Evolutionary conservation across 2,329 filamentous ascomycete genomes (phyloP), one percentile per base, ranked within the genome.

Genomic region (Monosporascus cannonballus): DNA sequence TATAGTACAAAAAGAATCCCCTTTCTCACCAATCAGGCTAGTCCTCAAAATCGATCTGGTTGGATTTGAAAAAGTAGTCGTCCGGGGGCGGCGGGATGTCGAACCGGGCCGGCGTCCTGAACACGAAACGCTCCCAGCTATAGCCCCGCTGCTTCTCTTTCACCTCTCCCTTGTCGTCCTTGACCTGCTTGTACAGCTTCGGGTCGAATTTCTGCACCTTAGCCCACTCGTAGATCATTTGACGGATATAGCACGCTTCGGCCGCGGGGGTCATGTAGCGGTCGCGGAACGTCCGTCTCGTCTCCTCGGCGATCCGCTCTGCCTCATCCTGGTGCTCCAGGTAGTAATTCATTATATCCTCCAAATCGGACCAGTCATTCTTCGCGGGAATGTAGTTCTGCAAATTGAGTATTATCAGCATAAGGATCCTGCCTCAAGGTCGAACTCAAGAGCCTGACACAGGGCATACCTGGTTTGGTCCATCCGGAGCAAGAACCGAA

Each of bases 171-270:
- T 56, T 27, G 17, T 47, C 41, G 5, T 46, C 14, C 39, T 50
- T 47, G 30, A 45, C 49, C 34, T 50, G 39, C 42, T 46, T 46
- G 42, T 46, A 46, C 11, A 46, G 42, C 42, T 42, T 27, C 34
- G 53, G 53, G 42, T 53, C 47, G 45, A 53, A 55, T 7, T 48
- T 25, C 34, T 44, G 48, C 14, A 55, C 54, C 22, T 51, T 47
- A 30, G 57, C 57, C 49, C 53, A 60, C 27, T 44, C 48, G n/a
- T 22, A 36, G 15, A 60, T 49, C 45, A 60, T 46, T 27, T 71
- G 67, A 17, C 78, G 68, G 77, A 78, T 81, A 56, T 81, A 81
- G 56, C 78, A 82, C 3, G 74, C 72, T 62, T 81, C 76, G 1
- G 78, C 77, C 3, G 77, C 76, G 1, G 77, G 76, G 2, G 77